Conservation (phyloP, 75 land plant genomes). For the Pinus taeda region DNA sequence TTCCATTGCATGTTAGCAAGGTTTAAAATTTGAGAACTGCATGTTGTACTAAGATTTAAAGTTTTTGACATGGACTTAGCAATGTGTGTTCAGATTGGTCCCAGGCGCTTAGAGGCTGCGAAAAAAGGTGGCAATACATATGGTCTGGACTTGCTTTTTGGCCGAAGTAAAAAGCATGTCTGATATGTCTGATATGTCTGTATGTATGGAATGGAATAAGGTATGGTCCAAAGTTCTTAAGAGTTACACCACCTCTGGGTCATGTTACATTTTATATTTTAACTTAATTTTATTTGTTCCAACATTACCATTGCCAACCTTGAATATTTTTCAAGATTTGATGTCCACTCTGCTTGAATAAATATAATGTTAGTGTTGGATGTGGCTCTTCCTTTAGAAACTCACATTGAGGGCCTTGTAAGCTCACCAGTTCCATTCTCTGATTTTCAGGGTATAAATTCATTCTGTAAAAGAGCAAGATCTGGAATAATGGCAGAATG, state of each 20-base stretch:
- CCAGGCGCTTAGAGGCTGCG: constrained; percentile 18
- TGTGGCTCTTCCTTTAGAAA: neutral
- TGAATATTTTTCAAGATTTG: neutral
- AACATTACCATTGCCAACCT: neutral
- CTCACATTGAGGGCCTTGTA: neutral
- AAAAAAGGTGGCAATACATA: constrained; percentile 17
- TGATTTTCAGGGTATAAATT: neutral
- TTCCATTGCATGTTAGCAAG: neutral
- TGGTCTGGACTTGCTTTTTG: constrained; percentile 15
- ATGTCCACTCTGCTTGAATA: neutral
- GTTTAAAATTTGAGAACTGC: neutral
- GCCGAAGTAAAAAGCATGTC: constrained; percentile 2
- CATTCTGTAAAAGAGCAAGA: neutral
- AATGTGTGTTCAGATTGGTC: constrained; percentile 17
- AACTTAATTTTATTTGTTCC: neutral
- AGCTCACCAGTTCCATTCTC: neutral
- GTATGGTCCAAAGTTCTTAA: too few species aligned
- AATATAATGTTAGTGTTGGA: neutral
- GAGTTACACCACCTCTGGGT: neutral
- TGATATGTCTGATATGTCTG: neutral
- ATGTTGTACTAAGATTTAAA: neutral
- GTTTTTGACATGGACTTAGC: neutral
- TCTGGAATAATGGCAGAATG: neutral
- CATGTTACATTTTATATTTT: neutral
- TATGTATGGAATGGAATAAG: neutral